These are phyloP conservation scores for Colletotrichum navitas DNA, from an alignment of 2,329 filamentous ascomycete species.

Conservation along the genomic window DNA sequence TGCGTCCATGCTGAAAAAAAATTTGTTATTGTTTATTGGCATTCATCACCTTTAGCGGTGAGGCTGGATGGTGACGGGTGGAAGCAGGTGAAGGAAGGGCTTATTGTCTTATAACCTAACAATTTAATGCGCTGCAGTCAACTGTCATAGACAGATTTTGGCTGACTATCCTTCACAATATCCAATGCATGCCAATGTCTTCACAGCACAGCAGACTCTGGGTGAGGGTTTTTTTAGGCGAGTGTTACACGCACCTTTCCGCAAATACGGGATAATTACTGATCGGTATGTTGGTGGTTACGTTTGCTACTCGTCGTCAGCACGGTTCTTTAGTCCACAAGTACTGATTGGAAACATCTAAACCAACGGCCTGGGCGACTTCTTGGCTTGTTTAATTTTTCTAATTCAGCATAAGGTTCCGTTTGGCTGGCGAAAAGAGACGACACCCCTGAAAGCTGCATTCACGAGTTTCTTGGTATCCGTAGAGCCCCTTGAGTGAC, in stretches of 20 bases:
- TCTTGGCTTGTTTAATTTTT: no score
- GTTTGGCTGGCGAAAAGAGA: not conserved
- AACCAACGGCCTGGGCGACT: no score
- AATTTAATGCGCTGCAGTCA: no score
- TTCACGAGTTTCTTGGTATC: not conserved
- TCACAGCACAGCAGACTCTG: not conserved
- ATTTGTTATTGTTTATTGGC: not conserved
- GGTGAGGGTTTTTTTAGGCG: not conserved
- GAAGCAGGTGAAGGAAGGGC: not conserved
- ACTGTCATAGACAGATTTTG: not conserved
- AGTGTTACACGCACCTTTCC: not conserved
- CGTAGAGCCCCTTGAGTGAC: not conserved
- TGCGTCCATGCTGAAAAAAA: not conserved
- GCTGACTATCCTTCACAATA: not conserved
- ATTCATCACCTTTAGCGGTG: not conserved
- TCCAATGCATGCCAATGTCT: not conserved
- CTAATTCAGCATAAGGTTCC: no score
- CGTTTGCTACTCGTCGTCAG: not conserved
- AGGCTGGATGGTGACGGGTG: not conserved
- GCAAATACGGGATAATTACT: not conserved
- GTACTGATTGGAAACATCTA: not conserved
- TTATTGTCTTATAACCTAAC: not conserved
- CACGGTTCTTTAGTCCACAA: no score
- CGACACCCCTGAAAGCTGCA: not conserved
- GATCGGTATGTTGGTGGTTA: not conserved